Base-by-base conservation (phyloP, 495 filamentous ascomycete species). In the Aspergillus coremiiformis region DNA sequence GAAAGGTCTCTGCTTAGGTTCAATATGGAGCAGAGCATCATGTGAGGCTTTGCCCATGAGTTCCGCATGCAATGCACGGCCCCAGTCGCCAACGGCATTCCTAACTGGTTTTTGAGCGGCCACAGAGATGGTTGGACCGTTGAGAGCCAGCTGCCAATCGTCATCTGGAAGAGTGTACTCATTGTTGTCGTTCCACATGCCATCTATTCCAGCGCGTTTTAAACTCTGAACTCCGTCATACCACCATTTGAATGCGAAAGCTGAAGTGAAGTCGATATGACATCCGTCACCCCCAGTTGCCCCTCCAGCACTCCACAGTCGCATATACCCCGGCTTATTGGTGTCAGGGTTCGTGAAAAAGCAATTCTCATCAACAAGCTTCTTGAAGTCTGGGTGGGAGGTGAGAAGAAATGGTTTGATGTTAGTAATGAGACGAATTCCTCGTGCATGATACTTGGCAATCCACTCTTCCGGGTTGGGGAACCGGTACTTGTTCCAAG, bases 121-220 rank as follows among this genome's bases (percentile, higher is more conserved):
- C 4, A 68, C 51, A 8, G 63, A 49, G 2, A 67, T 62, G 27
- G 63, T 58, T 11, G 65, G 61, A 19, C 78, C 71, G 44, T 73
- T 66, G 5, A 86, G 71, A 0, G 78, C 78, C 35, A 78, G 69
- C 47, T 75, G 63, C 82, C 83, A 86, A 47, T 78, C 72, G 48
- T 87, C 84, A 58, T 76, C 71, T 0, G 82, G 80, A 3, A 83
- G 72, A 5, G 80, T 84, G 61, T 84, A 86, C 66, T 87, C 84
- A 60, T 86, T 85, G 66, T 87, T 87, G 64, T 87, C 84, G 55
- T 85, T 87, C 84, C 84, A 87, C 66, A 86, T 85, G 26, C 74
- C 81, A 53, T 86, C 83, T 50, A 87, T 81, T 15, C 83, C 83
- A 17, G 71, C 66, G 23, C 77, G 68, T 47, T 80, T 79, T 35